Conservation (phyloP, 108 stramenopile species). For the Pseudonitzschia multiseries region DNA sequence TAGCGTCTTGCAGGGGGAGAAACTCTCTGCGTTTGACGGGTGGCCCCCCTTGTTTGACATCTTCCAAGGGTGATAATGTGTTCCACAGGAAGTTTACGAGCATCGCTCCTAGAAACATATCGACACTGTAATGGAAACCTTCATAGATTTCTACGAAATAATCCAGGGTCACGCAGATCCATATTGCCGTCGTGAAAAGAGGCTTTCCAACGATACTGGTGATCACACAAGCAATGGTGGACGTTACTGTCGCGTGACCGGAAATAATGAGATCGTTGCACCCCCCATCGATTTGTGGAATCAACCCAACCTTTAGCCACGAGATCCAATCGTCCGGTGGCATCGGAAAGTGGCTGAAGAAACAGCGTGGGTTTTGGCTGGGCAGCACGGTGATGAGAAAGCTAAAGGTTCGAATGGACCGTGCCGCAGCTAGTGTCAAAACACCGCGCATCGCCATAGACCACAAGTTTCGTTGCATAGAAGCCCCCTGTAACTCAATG, state of each 20-base stretch:
- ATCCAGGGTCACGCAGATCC: conserved; percentile 70
- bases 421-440: conserved; percentile 54
- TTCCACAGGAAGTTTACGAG: conserved; percentile 70
- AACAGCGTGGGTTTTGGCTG: conserved; percentile 63
- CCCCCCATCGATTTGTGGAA: conserved; percentile 67
- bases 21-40: conserved; percentile 27
- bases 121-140: conserved; percentile 74
- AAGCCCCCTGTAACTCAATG: conserved; percentile 50
- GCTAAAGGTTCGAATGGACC: conserved; percentile 65
- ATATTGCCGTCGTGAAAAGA: conserved; percentile 57
- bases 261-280: conserved; percentile 85
- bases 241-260: conserved; percentile 82
- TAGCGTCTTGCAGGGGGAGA: conserved; percentile 23
- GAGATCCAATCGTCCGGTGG: conserved; percentile 56
- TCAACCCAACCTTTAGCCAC: conserved; percentile 72
- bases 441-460: conserved; percentile 56
- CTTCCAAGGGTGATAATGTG: conserved; percentile 46
- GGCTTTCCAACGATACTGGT: conserved; percentile 52
- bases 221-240: conserved; percentile 64
- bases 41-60: neutral
- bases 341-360: conserved; percentile 60
- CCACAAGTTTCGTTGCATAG: conserved; percentile 47
- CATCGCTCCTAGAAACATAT: conserved; percentile 83
- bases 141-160: conserved; percentile 78
- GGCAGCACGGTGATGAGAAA: conserved; percentile 78